Evolutionary conservation across 192 early-diverging fungal genomes (phyloP).

Genomic region (Gigaspora rosea): DNA sequence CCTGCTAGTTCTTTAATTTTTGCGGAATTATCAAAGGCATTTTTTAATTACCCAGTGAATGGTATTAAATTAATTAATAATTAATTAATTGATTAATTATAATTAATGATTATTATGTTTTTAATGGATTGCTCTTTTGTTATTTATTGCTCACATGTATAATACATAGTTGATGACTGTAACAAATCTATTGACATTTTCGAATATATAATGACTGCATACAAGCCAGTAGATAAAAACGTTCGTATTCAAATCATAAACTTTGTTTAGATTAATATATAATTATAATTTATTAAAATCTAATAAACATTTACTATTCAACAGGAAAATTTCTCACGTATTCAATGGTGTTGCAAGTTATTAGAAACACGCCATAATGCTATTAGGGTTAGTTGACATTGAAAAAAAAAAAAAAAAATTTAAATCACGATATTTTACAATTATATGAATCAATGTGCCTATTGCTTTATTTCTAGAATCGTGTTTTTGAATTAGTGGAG

Average conservation of each 20-base stretch:
- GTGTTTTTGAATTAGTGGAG: slow-evolving; percentile 34
- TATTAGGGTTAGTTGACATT: slow-evolving; percentile 33
- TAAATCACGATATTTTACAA: background rate
- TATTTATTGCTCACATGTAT: too few species aligned
- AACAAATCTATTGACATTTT: slow-evolving; percentile 42
- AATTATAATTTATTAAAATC: background rate
- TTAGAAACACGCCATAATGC: slow-evolving; percentile 26
- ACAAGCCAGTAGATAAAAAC: slow-evolving; percentile 24
- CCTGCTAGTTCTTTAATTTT: slow-evolving; percentile 12
- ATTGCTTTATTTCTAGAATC: slow-evolving; percentile 20
- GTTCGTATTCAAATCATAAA: slow-evolving; percentile 12
- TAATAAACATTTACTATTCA: background rate
- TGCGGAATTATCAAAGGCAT: slow-evolving; percentile 33
- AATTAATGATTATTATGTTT: too few species aligned
- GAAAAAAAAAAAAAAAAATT: background rate
- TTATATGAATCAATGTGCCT: background rate
- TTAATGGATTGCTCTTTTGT: too few species aligned
- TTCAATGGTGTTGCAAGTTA: slow-evolving; percentile 40
- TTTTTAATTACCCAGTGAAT: slow-evolving; percentile 35
- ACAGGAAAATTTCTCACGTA: slow-evolving; percentile 42
- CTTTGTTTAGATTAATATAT: background rate
- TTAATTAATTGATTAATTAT: background rate
- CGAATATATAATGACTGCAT: slow-evolving; percentile 40
- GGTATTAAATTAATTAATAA: slow-evolving; percentile 18
- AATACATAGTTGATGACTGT: slow-evolving; percentile 35